Evolutionary conservation across 2,329 filamentous ascomycete species (phyloP).

Genomic region (Alternaria triticimaculans): DNA sequence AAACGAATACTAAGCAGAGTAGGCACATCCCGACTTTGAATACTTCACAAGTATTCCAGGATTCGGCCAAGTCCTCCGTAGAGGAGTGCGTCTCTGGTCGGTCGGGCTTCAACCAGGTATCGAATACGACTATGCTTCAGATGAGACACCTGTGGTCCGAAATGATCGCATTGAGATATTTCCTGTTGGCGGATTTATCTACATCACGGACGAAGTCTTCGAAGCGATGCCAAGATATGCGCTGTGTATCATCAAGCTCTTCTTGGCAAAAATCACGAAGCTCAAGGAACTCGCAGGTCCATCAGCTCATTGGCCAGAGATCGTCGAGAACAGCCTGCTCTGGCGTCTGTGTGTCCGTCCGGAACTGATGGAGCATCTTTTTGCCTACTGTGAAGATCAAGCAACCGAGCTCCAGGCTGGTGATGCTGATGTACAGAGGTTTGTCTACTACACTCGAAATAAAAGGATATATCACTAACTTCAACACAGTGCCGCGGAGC

Average conservation of each 20-base stretch:
- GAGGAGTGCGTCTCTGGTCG: slow-evolving; percentile 41
- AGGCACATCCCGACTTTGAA: slow-evolving; percentile 43
- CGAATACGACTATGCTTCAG: slow-evolving; percentile 21
- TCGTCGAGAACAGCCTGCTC: slow-evolving; percentile 30
- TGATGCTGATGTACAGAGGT: slow-evolving; percentile 26
- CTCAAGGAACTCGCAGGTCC: slow-evolving; percentile 23
- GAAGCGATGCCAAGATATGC: slow-evolving; percentile 47
- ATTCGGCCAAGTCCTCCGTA: slow-evolving; percentile 41
- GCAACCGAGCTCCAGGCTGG: slow-evolving; percentile 21
- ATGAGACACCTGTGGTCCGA: slow-evolving; percentile 17
- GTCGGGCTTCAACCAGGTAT: slow-evolving; percentile 36
- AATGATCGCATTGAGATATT: slow-evolving; percentile 46
- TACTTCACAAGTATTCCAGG: slow-evolving; percentile 39
- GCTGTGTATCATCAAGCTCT: slow-evolving; percentile 45
- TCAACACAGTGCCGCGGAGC: slow-evolving; percentile 21
- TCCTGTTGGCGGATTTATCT: slow-evolving; percentile 48
- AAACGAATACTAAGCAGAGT: slow-evolving; percentile 9
- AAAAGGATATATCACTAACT: background rate
- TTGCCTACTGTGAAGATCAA: slow-evolving; percentile 27
- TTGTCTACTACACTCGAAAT: background rate
- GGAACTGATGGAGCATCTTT: slow-evolving; percentile 38
- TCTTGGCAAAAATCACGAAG: slow-evolving; percentile 37
- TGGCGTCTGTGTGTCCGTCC: slow-evolving; percentile 45
- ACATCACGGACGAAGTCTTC: slow-evolving; percentile 55
- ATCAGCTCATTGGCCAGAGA: slow-evolving; percentile 20